Conservation (phyloP, 495 filamentous ascomycete species). For the Jackrogersella minutella region DNA sequence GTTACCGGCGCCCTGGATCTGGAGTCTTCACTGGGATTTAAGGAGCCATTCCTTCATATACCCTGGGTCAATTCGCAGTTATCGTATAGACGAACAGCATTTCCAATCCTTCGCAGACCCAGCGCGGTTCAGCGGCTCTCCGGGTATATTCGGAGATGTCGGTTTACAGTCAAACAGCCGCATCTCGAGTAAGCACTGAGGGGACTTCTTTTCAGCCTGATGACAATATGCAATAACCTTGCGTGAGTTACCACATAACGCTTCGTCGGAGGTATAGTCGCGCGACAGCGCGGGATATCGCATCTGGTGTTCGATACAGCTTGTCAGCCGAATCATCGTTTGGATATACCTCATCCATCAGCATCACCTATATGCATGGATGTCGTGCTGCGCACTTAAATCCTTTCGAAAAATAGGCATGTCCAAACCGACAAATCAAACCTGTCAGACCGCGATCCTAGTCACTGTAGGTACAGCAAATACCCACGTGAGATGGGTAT, state of each 20-base stretch:
- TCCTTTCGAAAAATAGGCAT: slow-evolving; percentile 27
- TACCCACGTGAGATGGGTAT: slow-evolving; percentile 36
- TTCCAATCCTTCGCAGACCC: slow-evolving; percentile 21
- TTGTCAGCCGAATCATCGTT: slow-evolving; percentile 22
- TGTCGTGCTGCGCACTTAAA: slow-evolving; percentile 21
- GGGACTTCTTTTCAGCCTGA: slow-evolving; percentile 7
- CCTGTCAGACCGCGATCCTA: slow-evolving; percentile 11
- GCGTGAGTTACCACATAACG: slow-evolving; percentile 5
- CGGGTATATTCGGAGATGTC: slow-evolving; percentile 11
- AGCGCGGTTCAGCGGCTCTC: not conserved
- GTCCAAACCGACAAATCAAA: slow-evolving; percentile 16
- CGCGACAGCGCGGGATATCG: slow-evolving; percentile 1
- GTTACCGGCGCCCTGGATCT: slow-evolving; percentile 34
- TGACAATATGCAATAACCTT: slow-evolving; percentile 8
- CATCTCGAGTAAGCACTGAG: slow-evolving; percentile 7
- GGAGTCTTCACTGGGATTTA: slow-evolving; percentile 12
- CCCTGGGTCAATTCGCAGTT: slow-evolving; percentile 4
- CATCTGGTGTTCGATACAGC: not conserved
- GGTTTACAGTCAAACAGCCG: not conserved
- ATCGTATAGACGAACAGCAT: slow-evolving; percentile 15
- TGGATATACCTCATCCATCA: slow-evolving; percentile 30
- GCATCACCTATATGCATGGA: slow-evolving; percentile 31
- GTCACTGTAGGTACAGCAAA: slow-evolving; percentile 22
- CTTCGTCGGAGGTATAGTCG: slow-evolving; percentile 10
- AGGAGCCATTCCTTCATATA: not conserved